Evolutionary conservation across 2,329 filamentous ascomycete genomes (phyloP).

Genomic region (Neurospora sp.): DNA sequence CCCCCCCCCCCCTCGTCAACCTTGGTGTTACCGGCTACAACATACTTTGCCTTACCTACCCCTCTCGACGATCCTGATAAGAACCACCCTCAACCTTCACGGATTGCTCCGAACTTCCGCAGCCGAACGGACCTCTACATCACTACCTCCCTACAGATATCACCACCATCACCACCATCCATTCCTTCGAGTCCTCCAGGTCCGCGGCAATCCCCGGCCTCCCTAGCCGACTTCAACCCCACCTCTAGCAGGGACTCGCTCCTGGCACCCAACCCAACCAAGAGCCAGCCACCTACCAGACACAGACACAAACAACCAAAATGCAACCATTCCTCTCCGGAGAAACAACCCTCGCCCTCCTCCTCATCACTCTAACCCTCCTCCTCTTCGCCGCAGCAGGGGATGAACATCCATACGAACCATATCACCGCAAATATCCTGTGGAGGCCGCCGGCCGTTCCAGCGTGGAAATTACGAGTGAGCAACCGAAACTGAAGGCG

Average conservation of each 20-base stretch:
- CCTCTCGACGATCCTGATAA: not conserved
- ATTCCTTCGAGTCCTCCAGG: no score
- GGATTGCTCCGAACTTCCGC: not conserved
- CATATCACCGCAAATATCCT: no score
- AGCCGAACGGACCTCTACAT: not conserved
- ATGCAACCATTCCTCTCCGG: constrained; percentile 7
- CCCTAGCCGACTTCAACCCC: not conserved
- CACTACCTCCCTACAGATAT: not conserved
- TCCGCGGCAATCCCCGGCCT: no score
- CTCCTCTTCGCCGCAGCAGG: not conserved
- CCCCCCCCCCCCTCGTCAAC: not conserved
- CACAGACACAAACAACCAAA: not conserved
- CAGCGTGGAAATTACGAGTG: no score
- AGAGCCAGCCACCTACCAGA: not conserved
- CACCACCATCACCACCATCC: no score
- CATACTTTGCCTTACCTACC: not conserved
- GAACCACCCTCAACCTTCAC: not conserved
- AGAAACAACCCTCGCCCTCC: constrained; percentile 1
- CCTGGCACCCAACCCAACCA: no score
- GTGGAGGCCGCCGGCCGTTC: no score
- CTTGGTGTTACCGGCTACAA: not conserved
- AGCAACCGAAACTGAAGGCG: no score
- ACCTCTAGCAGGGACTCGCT: no score
- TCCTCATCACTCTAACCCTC: not conserved
- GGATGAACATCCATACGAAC: not conserved